These are phyloP conservation scores for Lagenidium giganteum DNA, from an alignment of 352 stramenopile genomes.

Conservation along the genomic window DNA sequence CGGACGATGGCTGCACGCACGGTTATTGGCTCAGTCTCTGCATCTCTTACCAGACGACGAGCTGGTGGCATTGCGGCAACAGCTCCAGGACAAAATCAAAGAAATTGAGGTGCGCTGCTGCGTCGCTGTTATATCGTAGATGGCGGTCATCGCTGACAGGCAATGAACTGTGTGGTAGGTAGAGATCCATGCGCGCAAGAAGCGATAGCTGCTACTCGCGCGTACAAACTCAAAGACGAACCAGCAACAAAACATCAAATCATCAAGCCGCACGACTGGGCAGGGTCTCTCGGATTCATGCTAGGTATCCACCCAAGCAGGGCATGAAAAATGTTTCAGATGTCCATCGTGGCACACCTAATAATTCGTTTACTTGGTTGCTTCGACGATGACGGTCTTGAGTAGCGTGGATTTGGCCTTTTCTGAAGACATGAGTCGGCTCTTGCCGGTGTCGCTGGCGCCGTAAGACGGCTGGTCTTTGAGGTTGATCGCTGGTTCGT, in stretches of 20 bases:
- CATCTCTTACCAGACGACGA: constrained; percentile 37
- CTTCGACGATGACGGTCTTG: too few species aligned
- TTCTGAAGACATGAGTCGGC: too few species aligned
- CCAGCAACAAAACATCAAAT: too few species aligned
- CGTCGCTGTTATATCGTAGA: not conserved
- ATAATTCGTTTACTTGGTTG: not conserved
- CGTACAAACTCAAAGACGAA: constrained; percentile 6
- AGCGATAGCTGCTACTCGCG: not conserved
- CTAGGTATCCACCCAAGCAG: too few species aligned
- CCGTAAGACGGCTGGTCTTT: constrained; percentile 17
- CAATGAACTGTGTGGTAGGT: not conserved
- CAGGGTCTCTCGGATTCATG: too few species aligned
- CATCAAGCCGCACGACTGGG: too few species aligned
- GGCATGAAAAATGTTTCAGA: too few species aligned
- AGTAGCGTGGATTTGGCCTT: too few species aligned
- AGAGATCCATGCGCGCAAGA: constrained; percentile 21
- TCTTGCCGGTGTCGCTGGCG: constrained; percentile 5
- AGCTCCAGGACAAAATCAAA: constrained; percentile 45
- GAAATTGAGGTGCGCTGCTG: constrained; percentile 33
- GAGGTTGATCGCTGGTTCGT: constrained; percentile 17
- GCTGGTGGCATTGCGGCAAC: constrained; percentile 33
- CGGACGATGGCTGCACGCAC: constrained; percentile 57
- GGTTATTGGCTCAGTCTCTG: constrained; percentile 45
- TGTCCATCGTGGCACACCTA: too few species aligned
- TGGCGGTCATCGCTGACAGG: not conserved